phyloP scores from a whole-genome alignment of 805 yeast species.

The Nakazawaea ishiwadae region DNA sequence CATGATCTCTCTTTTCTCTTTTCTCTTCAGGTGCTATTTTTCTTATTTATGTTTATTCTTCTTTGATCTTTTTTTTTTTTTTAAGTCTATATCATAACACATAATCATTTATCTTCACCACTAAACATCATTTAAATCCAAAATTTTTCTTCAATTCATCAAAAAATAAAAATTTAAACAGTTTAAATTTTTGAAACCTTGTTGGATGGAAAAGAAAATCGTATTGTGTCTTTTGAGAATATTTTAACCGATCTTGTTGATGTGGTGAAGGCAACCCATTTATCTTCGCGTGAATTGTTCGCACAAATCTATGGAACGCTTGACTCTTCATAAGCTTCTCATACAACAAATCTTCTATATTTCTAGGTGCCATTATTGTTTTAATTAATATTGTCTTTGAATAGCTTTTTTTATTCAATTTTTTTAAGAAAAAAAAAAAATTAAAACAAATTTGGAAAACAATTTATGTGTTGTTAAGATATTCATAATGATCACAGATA shows the following conservation, averaged over 20 bases:
- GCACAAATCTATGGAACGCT: constrained; percentile 59
- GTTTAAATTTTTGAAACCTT: constrained; percentile 49
- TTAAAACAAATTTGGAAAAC: not conserved
- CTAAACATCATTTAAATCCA: constrained; percentile 39
- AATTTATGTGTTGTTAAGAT: not conserved
- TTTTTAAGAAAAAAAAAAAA: not conserved
- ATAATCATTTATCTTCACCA: no score
- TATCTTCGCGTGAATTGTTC: constrained; percentile 55
- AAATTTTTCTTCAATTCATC: constrained; percentile 57
- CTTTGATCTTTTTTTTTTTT: not conserved
- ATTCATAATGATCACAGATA: constrained; percentile 82
- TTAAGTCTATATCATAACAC: not conserved
- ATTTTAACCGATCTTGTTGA: constrained; percentile 19
- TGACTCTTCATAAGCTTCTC: constrained; percentile 45
- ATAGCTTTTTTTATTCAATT: no score
- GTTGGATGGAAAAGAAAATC: constrained; percentile 43
- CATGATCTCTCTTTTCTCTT: not conserved
- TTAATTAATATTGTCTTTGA: no score
- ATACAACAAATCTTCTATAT: constrained; percentile 14
- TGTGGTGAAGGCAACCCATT: constrained; percentile 52
- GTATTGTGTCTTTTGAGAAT: constrained; percentile 16
- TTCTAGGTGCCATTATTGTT: constrained; percentile 12
- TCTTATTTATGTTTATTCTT: not conserved
- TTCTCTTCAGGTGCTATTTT: not conserved
- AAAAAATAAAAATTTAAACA: constrained; percentile 52